Conservation (phyloP, 208 protist species). For the Acanthamoeba culbertsoni region DNA sequence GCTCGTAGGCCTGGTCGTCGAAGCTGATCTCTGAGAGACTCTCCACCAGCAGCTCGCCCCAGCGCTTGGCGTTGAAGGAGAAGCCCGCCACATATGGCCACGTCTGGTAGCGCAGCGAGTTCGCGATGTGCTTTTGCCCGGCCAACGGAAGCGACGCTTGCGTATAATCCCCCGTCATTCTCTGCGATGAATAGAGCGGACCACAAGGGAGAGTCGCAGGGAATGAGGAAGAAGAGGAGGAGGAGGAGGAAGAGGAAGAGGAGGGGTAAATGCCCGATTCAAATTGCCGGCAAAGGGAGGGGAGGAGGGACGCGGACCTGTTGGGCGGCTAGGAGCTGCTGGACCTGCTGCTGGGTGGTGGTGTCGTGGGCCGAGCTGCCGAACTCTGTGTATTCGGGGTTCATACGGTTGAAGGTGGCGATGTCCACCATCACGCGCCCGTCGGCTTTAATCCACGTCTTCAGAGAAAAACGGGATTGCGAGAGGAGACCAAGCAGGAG, state of each 20-base stretch:
- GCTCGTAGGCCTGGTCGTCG: slow-evolving; percentile 45
- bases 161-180: not conserved
- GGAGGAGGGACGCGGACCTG: too few relatives aligned
- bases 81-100: slow-evolving; percentile 54
- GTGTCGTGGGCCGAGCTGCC: slow-evolving; percentile 45
- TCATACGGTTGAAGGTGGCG: slow-evolving; percentile 56
- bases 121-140: not conserved
- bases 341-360: slow-evolving; percentile 2
- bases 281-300: too few relatives aligned
- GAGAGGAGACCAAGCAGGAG: not conserved
- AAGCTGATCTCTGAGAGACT: slow-evolving; percentile 36
- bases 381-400: slow-evolving; percentile 56
- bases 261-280: too few relatives aligned
- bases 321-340: not conserved
- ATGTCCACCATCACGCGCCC: slow-evolving; percentile 59
- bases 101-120: not conserved
- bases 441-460: slow-evolving; percentile 31
- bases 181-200: not conserved
- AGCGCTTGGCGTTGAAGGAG: slow-evolving; percentile 19
- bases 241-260: too few relatives aligned
- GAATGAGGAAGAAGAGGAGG: too few relatives aligned
- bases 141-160: not conserved
- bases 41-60: slow-evolving; percentile 52
- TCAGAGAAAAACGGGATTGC: not conserved
- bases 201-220: too few relatives aligned